These are phyloP conservation scores for Draba incana DNA, from an alignment of 345 rosid genomes.

Conservation along the genomic window DNA sequence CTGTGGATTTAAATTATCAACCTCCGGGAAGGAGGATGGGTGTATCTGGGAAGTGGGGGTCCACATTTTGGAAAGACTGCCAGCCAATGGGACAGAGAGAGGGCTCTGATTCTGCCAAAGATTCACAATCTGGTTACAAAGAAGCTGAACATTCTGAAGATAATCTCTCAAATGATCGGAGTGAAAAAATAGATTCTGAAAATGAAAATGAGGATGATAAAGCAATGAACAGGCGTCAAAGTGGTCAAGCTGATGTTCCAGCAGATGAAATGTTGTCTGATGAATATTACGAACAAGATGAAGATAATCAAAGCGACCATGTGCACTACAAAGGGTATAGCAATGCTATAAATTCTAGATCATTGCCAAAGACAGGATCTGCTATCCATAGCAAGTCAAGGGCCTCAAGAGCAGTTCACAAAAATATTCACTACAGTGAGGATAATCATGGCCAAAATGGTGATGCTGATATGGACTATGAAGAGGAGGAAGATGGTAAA, in stretches of 20 bases:
- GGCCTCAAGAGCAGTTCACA: slow-evolving; percentile 55
- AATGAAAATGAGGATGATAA: slow-evolving; percentile 65
- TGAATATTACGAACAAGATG: slow-evolving; percentile 99
- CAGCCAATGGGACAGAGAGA: slow-evolving; percentile 71
- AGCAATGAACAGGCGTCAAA: slow-evolving; percentile 55
- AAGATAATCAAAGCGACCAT: slow-evolving; percentile 88
- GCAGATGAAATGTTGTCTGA: slow-evolving; percentile 99
- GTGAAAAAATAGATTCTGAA: slow-evolving; percentile 61
- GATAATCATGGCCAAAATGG: slow-evolving; percentile 49
- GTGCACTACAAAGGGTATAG: slow-evolving; percentile 59
- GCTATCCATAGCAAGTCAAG: slow-evolving; percentile 49
- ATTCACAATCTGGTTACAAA: slow-evolving; percentile 64
- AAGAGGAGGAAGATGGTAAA: slow-evolving; percentile 89
- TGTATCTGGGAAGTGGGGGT: slow-evolving; percentile 88
- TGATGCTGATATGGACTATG: slow-evolving; percentile 75
- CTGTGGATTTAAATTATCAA: slow-evolving; percentile 53
- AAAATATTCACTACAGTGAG: slow-evolving; percentile 45
- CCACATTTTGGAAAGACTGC: slow-evolving; percentile 97
- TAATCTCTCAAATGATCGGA: slow-evolving; percentile 59
- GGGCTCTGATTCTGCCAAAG: slow-evolving; percentile 72
- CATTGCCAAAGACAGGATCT: slow-evolving; percentile 58
- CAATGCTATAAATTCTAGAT: slow-evolving; percentile 56
- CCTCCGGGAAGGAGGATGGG: slow-evolving; percentile 70
- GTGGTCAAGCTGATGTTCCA: slow-evolving; percentile 81
- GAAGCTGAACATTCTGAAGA: slow-evolving; percentile 58